Evolutionary conservation across 805 yeast species (phyloP).

Genomic region (Candida patagonica): DNA sequence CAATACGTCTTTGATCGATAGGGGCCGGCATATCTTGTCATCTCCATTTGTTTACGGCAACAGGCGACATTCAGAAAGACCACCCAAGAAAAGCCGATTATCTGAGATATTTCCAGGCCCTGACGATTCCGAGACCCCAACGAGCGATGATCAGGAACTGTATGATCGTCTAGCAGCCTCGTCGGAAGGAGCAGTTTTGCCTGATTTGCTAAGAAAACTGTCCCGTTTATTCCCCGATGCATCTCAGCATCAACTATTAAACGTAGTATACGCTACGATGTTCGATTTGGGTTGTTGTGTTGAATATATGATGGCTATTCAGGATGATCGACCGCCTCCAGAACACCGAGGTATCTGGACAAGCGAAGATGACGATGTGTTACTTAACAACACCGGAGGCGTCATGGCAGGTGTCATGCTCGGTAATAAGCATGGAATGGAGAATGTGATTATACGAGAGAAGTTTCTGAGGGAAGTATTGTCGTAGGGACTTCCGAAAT

Average conservation of each 20-base stretch:
- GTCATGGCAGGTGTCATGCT: not conserved
- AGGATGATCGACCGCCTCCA: conserved; percentile 1
- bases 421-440: conserved; percentile 2
- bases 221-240: not conserved
- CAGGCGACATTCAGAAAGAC: not conserved
- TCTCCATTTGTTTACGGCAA: not conserved
- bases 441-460: conserved; percentile 1
- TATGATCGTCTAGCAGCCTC: not conserved
- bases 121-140: not conserved
- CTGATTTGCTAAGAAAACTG: not conserved
- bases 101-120: not conserved
- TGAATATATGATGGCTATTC: not conserved
- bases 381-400: not conserved
- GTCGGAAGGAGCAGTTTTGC: not conserved
- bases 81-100: not conserved
- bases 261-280: not conserved
- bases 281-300: not conserved
- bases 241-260: not conserved
- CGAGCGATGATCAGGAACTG: not conserved
- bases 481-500: not conserved
- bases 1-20: not conserved
- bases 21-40: not conserved
- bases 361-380: conserved; percentile 4
- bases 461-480: not conserved
- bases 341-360: conserved; percentile 9